Evolutionary conservation across 495 filamentous ascomycete species (phyloP), one percentile per base, ranked within the genome.

Genomic region (Penicillium macrosclerotiorum): DNA sequence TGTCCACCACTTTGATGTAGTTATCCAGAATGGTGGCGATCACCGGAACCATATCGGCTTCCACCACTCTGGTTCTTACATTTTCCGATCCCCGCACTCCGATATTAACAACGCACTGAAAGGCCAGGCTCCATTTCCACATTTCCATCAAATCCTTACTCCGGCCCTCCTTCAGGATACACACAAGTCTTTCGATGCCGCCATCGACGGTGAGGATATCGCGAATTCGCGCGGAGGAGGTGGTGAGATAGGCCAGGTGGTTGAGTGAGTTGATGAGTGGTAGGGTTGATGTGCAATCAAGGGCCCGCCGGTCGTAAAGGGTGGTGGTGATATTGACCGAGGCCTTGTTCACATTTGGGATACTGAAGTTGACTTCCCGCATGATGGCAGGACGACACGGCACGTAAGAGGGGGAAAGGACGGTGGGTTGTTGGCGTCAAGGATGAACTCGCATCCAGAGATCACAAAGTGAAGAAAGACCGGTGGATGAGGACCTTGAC

Each of bases 101-200:
- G 60, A 98, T 96, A 64, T 98, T 98, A 61, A 97, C 90, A 23
- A 96, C 91, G 64, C 94, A 97, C 61, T 97, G 93, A 60, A 98
- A 96, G 32, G 93, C 93, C 40, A 98, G 77, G 60, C 96, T 98
- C 93, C 93, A 98, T 73, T 97, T 97, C 94, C 93, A 98, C 87
- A 94, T 94, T 61, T 95, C 91, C 91, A 96, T 96, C 83, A 96
- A 82, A 65, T 97, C 90, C 73, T 90, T 90, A 62, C 88, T 95
- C 63, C 90, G 78, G 51, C 93, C 93, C 65, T 93, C 87, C 71
- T 98, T 98, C 60, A 98, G 80, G 63, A 98, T 96, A 78, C 89
- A 95, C 62, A 98, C 89, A 51, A 98, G 72, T 51, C 92, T 69
- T 76, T 98, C 93, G 59, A 97, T 89, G 36, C 93, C 93, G 65